Percentiles rank a stretch among this genome's conserved stretches.
phyloP scores from a whole-genome alignment of 768 basidiomycete genomes.

The Kwoniella pini region DNA sequence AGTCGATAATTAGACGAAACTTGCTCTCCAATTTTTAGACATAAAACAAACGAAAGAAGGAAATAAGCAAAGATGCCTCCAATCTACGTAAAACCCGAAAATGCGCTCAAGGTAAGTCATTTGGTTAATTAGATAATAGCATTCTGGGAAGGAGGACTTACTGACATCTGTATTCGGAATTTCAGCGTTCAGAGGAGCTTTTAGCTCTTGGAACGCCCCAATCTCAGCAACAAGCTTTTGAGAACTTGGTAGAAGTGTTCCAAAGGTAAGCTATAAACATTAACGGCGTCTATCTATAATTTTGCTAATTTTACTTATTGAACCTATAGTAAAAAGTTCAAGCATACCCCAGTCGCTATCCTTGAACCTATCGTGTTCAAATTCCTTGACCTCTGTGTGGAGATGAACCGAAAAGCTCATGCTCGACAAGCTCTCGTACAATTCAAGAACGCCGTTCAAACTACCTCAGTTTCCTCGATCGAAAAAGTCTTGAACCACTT shows the following conservation, averaged over 20 bases:
- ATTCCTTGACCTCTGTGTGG: conserved; percentile 94
- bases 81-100: conserved; percentile 54
- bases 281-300: not conserved
- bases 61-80: conserved; percentile 43
- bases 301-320: not conserved
- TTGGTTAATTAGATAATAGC: no score
- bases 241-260: conserved; percentile 52
- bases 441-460: conserved; percentile 97
- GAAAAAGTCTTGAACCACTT: conserved; percentile 87
- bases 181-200: conserved; percentile 53
- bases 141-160: no score
- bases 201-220: conserved; percentile 51
- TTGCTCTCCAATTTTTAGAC: not conserved
- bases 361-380: conserved; percentile 95
- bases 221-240: conserved; percentile 52
- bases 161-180: no score
- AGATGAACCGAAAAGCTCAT: conserved; percentile 87
- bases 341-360: conserved; percentile 79
- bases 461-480: conserved; percentile 84
- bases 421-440: conserved; percentile 96
- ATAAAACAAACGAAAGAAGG: conserved; percentile 1
- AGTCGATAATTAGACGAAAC: not conserved
- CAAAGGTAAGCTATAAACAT: conserved; percentile 40
- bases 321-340: conserved; percentile 72
- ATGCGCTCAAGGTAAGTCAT: conserved; percentile 53